Percentiles rank a stretch among this genome's conserved stretches.
phyloP scores from a whole-genome alignment of 352 stramenopile genomes.

The Phytophthora hybrid region DNA sequence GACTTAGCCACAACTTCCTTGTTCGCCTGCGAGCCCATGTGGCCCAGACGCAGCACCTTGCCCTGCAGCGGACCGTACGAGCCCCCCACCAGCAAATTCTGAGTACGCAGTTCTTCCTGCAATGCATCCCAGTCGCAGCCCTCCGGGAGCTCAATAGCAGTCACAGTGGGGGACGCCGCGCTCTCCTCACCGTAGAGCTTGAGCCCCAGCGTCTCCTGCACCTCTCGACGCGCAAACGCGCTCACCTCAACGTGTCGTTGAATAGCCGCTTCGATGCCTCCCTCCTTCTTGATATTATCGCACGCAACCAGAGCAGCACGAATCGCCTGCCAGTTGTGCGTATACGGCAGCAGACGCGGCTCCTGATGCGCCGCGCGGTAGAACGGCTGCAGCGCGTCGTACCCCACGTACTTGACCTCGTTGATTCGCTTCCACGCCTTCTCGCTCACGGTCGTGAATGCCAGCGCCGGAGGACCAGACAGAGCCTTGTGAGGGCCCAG shows the following conservation, averaged over 20 bases:
- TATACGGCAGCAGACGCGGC: slow-evolving; percentile 58
- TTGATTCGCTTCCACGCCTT: slow-evolving; percentile 59
- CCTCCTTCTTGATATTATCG: slow-evolving; percentile 45
- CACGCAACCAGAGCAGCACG: slow-evolving; percentile 50
- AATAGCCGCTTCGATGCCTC: slow-evolving; percentile 40
- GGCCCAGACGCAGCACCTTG: slow-evolving; percentile 60
- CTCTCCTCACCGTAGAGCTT: slow-evolving; percentile 47
- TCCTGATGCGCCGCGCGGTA: slow-evolving; percentile 39
- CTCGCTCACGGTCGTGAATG: slow-evolving; percentile 58
- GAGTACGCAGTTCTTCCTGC: slow-evolving; percentile 40
- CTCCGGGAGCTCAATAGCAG: slow-evolving; percentile 50
- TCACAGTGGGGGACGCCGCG: slow-evolving; percentile 56
- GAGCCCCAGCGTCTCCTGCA: slow-evolving; percentile 40
- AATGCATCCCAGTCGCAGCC: slow-evolving; percentile 42
- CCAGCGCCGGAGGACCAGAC: slow-evolving; percentile 52
- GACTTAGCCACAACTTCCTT: slow-evolving; percentile 46
- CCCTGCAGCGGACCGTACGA: slow-evolving; percentile 55
- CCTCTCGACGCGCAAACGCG: slow-evolving; percentile 42
- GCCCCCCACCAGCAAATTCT: slow-evolving; percentile 52
- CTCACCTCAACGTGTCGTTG: slow-evolving; percentile 48
- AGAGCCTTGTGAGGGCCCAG: slow-evolving; percentile 58
- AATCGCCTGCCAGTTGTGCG: slow-evolving; percentile 67
- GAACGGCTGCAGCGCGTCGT: slow-evolving; percentile 62
- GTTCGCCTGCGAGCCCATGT: slow-evolving; percentile 65
- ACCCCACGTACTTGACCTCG: slow-evolving; percentile 53